Percentiles rank a stretch among this genome's conserved stretches.
These are phyloP conservation scores for Dryadomyces quercivorus DNA, from an alignment of 2,329 filamentous ascomycete genomes.

Conservation along the genomic window DNA sequence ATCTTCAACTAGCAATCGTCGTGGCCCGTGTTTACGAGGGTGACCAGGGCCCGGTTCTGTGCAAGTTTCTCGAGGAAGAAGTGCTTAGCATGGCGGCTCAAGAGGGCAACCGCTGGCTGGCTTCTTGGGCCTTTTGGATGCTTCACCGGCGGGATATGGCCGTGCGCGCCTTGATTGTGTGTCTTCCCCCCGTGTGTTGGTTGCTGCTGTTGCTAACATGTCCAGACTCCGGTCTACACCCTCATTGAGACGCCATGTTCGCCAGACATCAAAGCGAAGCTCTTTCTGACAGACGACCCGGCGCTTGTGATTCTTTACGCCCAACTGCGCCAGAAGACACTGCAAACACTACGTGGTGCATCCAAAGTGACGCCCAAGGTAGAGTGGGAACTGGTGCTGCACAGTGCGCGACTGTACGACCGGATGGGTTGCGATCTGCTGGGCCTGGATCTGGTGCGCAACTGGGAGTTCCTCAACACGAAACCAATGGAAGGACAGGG, in stretches of 20 bases:
- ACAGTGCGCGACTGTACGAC: constrained; percentile 73
- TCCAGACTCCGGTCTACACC: constrained; percentile 62
- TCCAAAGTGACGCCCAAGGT: constrained; percentile 65
- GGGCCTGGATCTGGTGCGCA: constrained; percentile 71
- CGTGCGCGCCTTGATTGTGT: constrained; percentile 68
- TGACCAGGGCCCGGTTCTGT: constrained; percentile 63
- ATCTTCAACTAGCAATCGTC: constrained; percentile 80
- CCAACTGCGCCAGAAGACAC: constrained; percentile 67
- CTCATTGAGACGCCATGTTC: constrained; percentile 58
- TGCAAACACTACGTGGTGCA: constrained; percentile 77
- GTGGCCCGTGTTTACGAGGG: constrained; percentile 82
- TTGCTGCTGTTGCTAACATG: not conserved
- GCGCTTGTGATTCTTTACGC: constrained; percentile 78
- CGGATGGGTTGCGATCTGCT: constrained; percentile 90
- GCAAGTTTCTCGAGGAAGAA: constrained; percentile 64
- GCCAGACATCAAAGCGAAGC: constrained; percentile 59
- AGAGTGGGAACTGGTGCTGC: constrained; percentile 82
- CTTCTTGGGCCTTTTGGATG: constrained; percentile 94
- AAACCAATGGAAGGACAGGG: constrained; percentile 19
- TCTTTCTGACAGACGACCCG: constrained; percentile 83
- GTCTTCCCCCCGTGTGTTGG: constrained; percentile 17
- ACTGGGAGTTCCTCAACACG: constrained; percentile 67
- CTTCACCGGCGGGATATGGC: constrained; percentile 71
- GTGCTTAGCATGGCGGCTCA: constrained; percentile 65
- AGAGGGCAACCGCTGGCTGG: constrained; percentile 84